Percentiles rank a stretch among this genome's conserved stretches.
These are phyloP conservation scores for Clarireedia homoeocarpa DNA, from an alignment of 2,329 filamentous ascomycete genomes.

Conservation along the genomic window DNA sequence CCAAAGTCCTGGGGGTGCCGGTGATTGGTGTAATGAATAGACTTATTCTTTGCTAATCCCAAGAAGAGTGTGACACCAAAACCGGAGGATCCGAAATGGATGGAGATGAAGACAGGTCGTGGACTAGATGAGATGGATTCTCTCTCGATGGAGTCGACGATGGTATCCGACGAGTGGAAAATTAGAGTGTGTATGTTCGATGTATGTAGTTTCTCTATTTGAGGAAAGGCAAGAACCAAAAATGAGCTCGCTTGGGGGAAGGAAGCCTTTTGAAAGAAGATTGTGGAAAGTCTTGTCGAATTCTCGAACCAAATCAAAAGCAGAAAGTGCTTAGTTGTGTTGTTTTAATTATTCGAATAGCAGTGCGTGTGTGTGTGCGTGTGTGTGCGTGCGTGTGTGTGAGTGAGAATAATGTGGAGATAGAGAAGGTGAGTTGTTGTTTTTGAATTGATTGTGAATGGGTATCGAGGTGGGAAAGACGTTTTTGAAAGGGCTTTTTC, in stretches of 20 bases:
- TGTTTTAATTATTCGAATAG: not conserved
- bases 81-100: not conserved
- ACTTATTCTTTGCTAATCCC: not conserved
- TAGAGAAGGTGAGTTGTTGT: not conserved
- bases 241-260: not conserved
- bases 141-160: not conserved
- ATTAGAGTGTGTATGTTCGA: not conserved
- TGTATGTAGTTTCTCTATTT: not conserved
- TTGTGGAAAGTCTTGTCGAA: not conserved
- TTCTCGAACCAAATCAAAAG: not conserved
- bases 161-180: not conserved
- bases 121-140: not conserved
- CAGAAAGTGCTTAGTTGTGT: not conserved
- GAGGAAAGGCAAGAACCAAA: not conserved
- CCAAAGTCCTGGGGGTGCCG: not conserved
- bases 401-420: not conserved
- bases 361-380: not conserved
- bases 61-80: slow-evolving; percentile 1
- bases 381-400: not conserved
- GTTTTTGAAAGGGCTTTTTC: not conserved
- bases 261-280: not conserved
- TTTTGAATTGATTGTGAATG: not conserved
- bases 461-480: not conserved
- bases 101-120: not conserved
- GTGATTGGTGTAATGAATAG: not conserved